Evolutionary conservation across 2,329 filamentous ascomycete species (phyloP), one percentile per base, ranked within the genome.

Genomic region (Claviceps monticola): DNA sequence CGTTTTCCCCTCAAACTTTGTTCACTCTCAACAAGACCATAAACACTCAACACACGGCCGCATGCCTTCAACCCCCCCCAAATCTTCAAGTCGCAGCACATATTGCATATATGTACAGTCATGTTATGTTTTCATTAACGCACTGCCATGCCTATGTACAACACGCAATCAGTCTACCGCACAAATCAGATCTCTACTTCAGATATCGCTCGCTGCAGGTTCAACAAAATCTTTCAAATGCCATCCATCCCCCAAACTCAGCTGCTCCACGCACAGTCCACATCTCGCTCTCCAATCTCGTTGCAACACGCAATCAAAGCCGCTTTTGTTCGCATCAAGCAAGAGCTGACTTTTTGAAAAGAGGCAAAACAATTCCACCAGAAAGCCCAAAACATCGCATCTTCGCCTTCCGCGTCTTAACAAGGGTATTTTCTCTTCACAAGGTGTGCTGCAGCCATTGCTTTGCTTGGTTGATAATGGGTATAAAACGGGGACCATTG

Each of bases 401-500:
- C 16, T 52, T 7, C 42, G 26, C 26, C 38, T 46, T 42, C 36
- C 36, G 41, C 44, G 46, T 53, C 39, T 49, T 41, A 49, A 49
- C 41, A n/a, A 29, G 64, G 65, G 64, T 67, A 67, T 67, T 63
- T 59, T 64, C 56, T 55, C 56, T 54, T 59, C 39, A 46, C 29
- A 23, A 53, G 58, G 61, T 58, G 57, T 64, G 59, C 55, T 54
- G 62, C 56, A 58, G 59, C 56, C 60, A 60, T 58, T 34, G 45
- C 39, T 61, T 62, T 60, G 49, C 45, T 62, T 61, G 59, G 58
- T 56, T 60, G 55, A 61, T 58, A 57, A 56, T 61, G 65, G 64
- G 65, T 67, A 66, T 67, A 67, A 60, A 56, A 60, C 61, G 59
- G 59, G 59, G 60, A 48, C 34, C 23, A 56, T 59, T 60, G 58